Evolutionary conservation across 1,284 basidiomycete genomes (phyloP).

Genomic region (Ustilago trichophora): DNA sequence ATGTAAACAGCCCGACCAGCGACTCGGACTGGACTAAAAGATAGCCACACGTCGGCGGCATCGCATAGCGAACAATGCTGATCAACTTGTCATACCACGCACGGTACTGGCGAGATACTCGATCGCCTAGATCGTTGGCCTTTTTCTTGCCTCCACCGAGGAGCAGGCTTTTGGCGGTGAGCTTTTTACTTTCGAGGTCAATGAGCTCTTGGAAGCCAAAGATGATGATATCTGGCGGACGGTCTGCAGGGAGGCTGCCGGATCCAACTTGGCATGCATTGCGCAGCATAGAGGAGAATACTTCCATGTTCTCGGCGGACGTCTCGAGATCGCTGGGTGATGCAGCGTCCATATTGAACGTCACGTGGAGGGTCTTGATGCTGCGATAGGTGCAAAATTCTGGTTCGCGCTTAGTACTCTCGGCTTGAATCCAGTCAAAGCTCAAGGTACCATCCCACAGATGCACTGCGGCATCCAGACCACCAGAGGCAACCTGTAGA

Average conservation of each 20-base stretch:
- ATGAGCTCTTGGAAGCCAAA: constrained; percentile 97
- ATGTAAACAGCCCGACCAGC: constrained; percentile 87
- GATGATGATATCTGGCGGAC: constrained; percentile 83
- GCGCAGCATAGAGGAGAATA: constrained; percentile 49
- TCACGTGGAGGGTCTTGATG: constrained; percentile 81
- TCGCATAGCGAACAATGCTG: constrained; percentile 51
- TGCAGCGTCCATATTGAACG: constrained; percentile 93
- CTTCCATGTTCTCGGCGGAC: constrained; percentile 54
- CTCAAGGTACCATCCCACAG: constrained; percentile 92
- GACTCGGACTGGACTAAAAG: constrained; percentile 84
- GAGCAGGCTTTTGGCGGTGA: constrained; percentile 73
- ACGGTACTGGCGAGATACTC: constrained; percentile 47
- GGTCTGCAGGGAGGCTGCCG: constrained; percentile 14
- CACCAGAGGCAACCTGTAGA: constrained; percentile 79
- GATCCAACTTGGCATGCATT: constrained; percentile 38
- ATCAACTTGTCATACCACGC: constrained; percentile 60
- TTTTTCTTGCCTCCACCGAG: constrained; percentile 54
- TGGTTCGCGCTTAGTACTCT: constrained; percentile 78
- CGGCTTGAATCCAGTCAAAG: constrained; percentile 84
- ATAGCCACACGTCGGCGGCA: constrained; percentile 72
- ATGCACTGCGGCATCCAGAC: constrained; percentile 78
- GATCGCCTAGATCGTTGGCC: constrained; percentile 50
- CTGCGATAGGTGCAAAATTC: constrained; percentile 82
- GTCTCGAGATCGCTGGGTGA: constrained; percentile 76
- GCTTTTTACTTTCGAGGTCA: constrained; percentile 87